phyloP scores from a whole-genome alignment of 2,329 filamentous ascomycete species.

The Verticillium nonalfalfae region DNA sequence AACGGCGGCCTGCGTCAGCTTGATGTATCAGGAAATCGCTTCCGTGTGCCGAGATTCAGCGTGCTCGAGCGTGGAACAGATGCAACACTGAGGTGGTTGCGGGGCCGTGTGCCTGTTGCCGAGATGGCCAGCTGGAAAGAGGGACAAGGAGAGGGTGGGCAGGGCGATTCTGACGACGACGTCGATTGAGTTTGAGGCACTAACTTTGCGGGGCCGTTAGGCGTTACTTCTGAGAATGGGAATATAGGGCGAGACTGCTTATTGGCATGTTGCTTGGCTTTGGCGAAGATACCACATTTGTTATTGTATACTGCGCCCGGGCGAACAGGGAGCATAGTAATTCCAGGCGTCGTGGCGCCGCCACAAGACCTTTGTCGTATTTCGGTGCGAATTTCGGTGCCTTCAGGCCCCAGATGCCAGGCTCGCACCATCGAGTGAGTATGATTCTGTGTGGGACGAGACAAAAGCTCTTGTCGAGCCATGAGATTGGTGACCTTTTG shows the following conservation, averaged over 20 bases:
- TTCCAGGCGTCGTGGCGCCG: too few relatives aligned
- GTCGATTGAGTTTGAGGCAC: not conserved
- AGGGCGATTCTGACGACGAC: constrained; percentile 14
- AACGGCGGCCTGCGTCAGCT: constrained; percentile 54
- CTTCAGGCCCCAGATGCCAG: not conserved
- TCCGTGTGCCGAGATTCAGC: constrained; percentile 79
- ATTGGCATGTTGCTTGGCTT: not conserved
- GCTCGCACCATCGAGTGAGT: too few relatives aligned
- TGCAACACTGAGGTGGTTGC: constrained; percentile 72
- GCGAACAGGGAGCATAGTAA: not conserved
- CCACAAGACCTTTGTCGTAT: too few relatives aligned
- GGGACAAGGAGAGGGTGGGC: constrained; percentile 28
- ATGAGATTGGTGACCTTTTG: too few relatives aligned
- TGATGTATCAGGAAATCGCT: constrained; percentile 79
- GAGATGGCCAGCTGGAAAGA: constrained; percentile 52
- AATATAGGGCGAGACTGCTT: not conserved
- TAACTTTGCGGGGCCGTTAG: not conserved
- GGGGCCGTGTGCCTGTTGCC: constrained; percentile 63
- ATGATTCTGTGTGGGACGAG: not conserved
- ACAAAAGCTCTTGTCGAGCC: too few relatives aligned
- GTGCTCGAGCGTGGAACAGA: constrained; percentile 84
- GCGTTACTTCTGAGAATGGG: not conserved
- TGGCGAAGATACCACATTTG: not conserved
- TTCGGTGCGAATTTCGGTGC: too few relatives aligned
- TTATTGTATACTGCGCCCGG: not conserved